Evolutionary conservation across 1,284 basidiomycete genomes (phyloP).

Genomic region (Sporisorium exsertum): DNA sequence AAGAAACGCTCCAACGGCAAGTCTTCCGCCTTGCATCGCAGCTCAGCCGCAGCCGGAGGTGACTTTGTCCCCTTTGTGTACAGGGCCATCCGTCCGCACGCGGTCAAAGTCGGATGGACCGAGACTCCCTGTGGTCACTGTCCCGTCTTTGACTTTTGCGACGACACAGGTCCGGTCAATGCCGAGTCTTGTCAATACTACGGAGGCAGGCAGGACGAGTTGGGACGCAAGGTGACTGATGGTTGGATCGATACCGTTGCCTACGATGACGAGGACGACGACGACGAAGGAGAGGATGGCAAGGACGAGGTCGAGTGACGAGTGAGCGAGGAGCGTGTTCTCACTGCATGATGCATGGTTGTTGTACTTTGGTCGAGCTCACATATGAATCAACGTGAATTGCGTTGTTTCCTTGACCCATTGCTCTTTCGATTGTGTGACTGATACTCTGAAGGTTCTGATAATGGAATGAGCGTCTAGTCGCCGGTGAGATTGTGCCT

Average conservation of each 20-base stretch:
- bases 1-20: slow-evolving; percentile 37
- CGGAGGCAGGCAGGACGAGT: slow-evolving; percentile 46
- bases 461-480: background rate
- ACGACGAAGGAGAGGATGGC: slow-evolving; percentile 8
- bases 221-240: slow-evolving; percentile 38
- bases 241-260: slow-evolving; percentile 48
- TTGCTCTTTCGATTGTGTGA: background rate
- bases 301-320: slow-evolving; percentile 3
- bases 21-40: slow-evolving; percentile 9
- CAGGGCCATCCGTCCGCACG: slow-evolving; percentile 48
- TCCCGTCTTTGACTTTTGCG: slow-evolving; percentile 65
- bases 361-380: background rate
- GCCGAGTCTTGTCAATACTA: slow-evolving; percentile 60
- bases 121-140: slow-evolving; percentile 63
- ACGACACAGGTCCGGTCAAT: slow-evolving; percentile 59
- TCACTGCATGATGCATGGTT: background rate
- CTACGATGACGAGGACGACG: slow-evolving; percentile 25
- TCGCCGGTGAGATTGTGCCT: background rate
- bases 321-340: background rate
- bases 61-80: slow-evolving; percentile 55
- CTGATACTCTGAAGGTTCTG: background rate
- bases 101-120: slow-evolving; percentile 54
- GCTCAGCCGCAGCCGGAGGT: slow-evolving; percentile 3
- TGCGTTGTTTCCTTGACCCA: background rate
- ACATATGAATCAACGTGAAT: background rate